Evolutionary conservation across 192 early-diverging fungal species (phyloP), one percentile per base, ranked within the genome.

Genomic region (Paraglomus brasilianum): DNA sequence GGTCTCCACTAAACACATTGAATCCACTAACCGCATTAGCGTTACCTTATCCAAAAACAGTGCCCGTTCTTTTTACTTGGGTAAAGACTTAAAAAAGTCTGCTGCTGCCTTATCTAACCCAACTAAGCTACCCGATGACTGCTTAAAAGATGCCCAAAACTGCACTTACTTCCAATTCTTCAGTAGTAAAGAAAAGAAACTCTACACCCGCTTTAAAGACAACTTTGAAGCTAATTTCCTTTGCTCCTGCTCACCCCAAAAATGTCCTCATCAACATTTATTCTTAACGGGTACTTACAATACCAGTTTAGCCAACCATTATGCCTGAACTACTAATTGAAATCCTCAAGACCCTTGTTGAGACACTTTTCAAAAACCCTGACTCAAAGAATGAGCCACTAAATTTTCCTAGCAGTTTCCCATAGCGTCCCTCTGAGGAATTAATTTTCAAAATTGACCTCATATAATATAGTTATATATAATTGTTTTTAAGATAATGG

Each of bases 381-480:
- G 52, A 53, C n/a, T 53, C 6, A 53, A 53, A 53, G 52, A 53
- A 14, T 53, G 52, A 53, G 52, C 52, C 52, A 53, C 52, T 53
- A 53, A 53, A 8, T 53, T 53, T 53, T n/a, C n/a, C n/a, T n/a
- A n/a, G n/a, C n/a, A n/a, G n/a, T n/a, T n/a, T n/a, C n/a, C n/a
- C n/a, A n/a, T n/a, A n/a, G n/a, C n/a, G n/a, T n/a, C n/a, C n/a
- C n/a, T n/a, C n/a, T n/a, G n/a, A n/a, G n/a, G n/a, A n/a, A n/a
- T n/a, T n/a, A n/a, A n/a, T n/a, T n/a, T n/a, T n/a, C n/a, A n/a
- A n/a, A n/a, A n/a, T n/a, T n/a, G n/a, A n/a, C n/a, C n/a, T n/a
- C n/a, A n/a, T n/a, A n/a, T n/a, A n/a, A n/a, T n/a, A n/a, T n/a
- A n/a, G n/a, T n/a, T n/a, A n/a, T n/a, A n/a, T n/a, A n/a, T n/a